A percentile compares a stretch with the other conserved stretches of the same genome.
Evolutionary conservation across 2,329 filamentous ascomycete genomes (phyloP).

Genomic region (Periconia sp.): DNA sequence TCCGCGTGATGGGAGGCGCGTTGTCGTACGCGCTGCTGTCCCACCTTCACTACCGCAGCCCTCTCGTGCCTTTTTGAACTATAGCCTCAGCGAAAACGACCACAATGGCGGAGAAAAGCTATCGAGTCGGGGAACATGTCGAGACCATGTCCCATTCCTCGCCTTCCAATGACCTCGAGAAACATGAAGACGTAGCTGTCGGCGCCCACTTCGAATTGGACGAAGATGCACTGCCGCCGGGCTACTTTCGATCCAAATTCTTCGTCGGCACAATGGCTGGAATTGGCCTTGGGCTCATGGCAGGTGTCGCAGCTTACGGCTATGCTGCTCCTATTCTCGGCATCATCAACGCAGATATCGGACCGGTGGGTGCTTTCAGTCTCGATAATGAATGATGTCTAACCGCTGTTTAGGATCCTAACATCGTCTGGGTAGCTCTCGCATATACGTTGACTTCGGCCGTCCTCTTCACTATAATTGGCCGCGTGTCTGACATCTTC

Average conservation of each 20-base stretch:
- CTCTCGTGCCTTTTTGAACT: background rate
- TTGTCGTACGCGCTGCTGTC: too few relatives aligned
- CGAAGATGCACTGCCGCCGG: slow-evolving; percentile 12
- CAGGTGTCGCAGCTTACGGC: slow-evolving; percentile 13
- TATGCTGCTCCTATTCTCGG: slow-evolving; percentile 17
- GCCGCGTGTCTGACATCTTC: slow-evolving; percentile 18
- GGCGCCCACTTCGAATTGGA: slow-evolving; percentile 13
- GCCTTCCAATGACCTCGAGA: slow-evolving; percentile 6
- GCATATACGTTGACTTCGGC: slow-evolving; percentile 13
- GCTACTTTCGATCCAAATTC: slow-evolving; percentile 15
- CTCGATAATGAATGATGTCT: background rate
- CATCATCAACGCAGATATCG: slow-evolving; percentile 18
- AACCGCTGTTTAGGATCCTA: slow-evolving; percentile 1
- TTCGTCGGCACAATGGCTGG: slow-evolving; percentile 15
- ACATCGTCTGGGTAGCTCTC: slow-evolving; percentile 14
- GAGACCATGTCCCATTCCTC: slow-evolving; percentile 1
- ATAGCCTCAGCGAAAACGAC: too few relatives aligned
- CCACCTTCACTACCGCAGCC: background rate
- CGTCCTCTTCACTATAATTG: slow-evolving; percentile 14
- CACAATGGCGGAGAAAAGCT: slow-evolving; percentile 1
- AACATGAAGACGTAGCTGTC: slow-evolving; percentile 5
- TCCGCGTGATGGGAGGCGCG: background rate
- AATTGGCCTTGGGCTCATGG: slow-evolving; percentile 11
- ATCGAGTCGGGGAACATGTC: slow-evolving; percentile 1
- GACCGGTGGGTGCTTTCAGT: slow-evolving; percentile 5